phyloP scores from a whole-genome alignment of 805 yeast genomes.

The Myxozyma neglecta region DNA sequence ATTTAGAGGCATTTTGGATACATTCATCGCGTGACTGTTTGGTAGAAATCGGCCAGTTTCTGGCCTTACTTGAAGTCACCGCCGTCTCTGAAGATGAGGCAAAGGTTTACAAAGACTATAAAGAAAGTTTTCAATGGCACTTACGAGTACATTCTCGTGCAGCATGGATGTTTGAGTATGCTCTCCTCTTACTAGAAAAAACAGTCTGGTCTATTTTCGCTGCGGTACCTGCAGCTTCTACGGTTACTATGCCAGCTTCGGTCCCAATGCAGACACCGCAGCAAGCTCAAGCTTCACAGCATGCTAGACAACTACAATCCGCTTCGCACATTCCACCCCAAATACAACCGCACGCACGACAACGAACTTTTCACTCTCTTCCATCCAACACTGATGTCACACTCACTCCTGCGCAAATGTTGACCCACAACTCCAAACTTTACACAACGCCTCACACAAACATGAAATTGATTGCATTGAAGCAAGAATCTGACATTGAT shows the following conservation, averaged over 20 bases:
- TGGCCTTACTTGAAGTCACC: constrained; percentile 31
- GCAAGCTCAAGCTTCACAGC: constrained; percentile 3
- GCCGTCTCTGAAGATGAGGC: constrained; percentile 27
- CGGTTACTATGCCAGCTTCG: neutral
- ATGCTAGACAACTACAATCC: neutral
- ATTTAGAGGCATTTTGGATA: constrained; percentile 36
- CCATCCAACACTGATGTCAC: neutral
- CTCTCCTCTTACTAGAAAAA: constrained; percentile 30
- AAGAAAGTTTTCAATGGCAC: constrained; percentile 32
- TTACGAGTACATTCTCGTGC: constrained; percentile 33
- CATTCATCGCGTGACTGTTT: constrained; percentile 33
- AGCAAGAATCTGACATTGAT: constrained; percentile 10
- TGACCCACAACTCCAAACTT: neutral
- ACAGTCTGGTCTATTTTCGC: constrained; percentile 32
- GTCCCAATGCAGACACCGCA: neutral
- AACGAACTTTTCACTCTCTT: neutral
- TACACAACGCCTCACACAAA: neutral
- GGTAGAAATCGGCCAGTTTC: constrained; percentile 35
- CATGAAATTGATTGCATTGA: neutral
- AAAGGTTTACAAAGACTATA: constrained; percentile 18
- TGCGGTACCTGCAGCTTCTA: constrained; percentile 17
- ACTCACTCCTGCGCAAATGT: neutral
- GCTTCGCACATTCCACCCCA: neutral
- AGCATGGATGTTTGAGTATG: constrained; percentile 33
- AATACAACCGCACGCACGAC: neutral